A percentile compares a stretch with the other conserved stretches of the same genome.
Conservation (phyloP, 345 rosid species). For the Syzygium aromaticum region DNA sequence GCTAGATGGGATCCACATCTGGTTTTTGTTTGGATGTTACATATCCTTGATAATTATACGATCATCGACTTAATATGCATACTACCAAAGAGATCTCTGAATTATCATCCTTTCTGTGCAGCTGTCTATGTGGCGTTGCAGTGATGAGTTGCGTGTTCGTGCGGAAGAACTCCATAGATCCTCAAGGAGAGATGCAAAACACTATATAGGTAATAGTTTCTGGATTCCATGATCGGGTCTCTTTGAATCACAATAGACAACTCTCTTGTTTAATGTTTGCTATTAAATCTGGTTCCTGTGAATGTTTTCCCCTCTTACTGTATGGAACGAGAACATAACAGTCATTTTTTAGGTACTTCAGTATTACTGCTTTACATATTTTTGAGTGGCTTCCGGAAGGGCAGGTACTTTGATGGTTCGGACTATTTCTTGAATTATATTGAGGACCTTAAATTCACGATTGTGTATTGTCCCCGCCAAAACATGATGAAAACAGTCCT, state of each 20-base stretch:
- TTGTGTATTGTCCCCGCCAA: not conserved
- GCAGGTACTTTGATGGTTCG: not conserved
- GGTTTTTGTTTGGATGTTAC: not conserved
- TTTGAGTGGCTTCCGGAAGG: not conserved
- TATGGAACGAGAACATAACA: not conserved
- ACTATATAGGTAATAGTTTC: conserved; percentile 67
- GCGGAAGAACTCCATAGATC: conserved; percentile 71
- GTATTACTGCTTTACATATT: not conserved
- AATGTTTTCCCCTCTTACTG: not conserved
- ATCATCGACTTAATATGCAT: not conserved
- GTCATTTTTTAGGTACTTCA: not conserved
- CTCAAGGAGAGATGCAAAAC: conserved; percentile 87
- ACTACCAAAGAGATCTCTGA: not conserved
- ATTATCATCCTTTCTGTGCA: conserved; percentile 15
- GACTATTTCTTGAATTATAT: not conserved
- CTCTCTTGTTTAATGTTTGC: not conserved
- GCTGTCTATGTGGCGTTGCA: conserved; percentile 99
- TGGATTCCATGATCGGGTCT: not conserved
- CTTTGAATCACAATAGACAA: not conserved
- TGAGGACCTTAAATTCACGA: not conserved
- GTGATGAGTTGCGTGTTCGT: conserved; percentile 74
- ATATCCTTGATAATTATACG: not conserved
- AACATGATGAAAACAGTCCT: not conserved
- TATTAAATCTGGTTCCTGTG: not conserved
- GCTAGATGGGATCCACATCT: not conserved